These are phyloP conservation scores for Capsicum pubescens DNA, from an alignment of 257 asterid genomes.

Conservation along the genomic window DNA sequence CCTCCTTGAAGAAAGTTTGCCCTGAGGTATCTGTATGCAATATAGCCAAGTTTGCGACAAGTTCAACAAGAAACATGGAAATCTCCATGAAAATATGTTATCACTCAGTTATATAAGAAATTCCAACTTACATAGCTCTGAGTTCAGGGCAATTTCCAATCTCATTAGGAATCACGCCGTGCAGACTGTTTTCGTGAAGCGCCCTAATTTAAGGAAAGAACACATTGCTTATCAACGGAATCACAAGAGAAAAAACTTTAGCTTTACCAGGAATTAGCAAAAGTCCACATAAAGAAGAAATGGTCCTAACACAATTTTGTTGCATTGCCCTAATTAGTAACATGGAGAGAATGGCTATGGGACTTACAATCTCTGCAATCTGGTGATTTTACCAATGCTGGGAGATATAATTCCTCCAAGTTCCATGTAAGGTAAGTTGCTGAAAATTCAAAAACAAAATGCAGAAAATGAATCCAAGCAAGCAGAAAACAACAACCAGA, in stretches of 20 bases:
- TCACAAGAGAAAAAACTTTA: not conserved
- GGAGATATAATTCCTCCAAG: slow-evolving; percentile 90
- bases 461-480: slow-evolving; percentile 1
- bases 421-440: slow-evolving; percentile 89
- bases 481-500: not conserved
- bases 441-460: slow-evolving; percentile 35
- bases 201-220: slow-evolving; percentile 57
- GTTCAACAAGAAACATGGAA: not conserved
- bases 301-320: not conserved
- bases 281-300: not conserved
- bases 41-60: not conserved
- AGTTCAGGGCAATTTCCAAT: slow-evolving; percentile 74
- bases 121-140: slow-evolving; percentile 81
- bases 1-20: slow-evolving; percentile 93
- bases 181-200: slow-evolving; percentile 89
- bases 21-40: slow-evolving; percentile 69
- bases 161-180: slow-evolving; percentile 79
- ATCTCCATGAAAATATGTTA: not conserved
- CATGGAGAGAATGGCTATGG: not conserved
- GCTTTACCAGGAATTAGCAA: not conserved
- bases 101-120: not conserved
- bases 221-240: not conserved
- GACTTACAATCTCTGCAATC: slow-evolving; percentile 87
- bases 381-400: slow-evolving; percentile 70
- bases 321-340: not conserved